Base-by-base conservation (phyloP, 148 eudicot genomes). In the Heliosperma pusillum region DNA sequence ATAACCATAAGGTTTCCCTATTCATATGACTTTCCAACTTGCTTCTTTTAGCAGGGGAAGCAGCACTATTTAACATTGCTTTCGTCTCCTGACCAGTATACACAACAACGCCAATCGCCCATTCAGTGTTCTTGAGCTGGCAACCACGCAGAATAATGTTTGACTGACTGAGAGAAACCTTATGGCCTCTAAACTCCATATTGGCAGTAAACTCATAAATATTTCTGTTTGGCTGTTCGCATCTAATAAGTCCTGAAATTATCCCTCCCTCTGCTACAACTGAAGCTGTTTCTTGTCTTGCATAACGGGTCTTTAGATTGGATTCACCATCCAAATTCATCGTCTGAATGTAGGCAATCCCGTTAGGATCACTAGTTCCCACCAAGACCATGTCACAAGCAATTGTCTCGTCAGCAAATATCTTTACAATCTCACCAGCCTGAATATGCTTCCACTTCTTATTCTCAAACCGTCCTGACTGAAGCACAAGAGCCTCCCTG, bases 271-370 rank as follows among this genome's bases (percentile, higher is more conserved):
- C 89, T 69, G 84, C 83, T 69, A 85, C 82, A 78, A 91, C 82
- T 53, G 75, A 80, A 45, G 86, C 84, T 58, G 97, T 88, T 90
- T 91, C 98, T 81, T 93, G 97, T 81, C 95, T 82, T 29, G 98
- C 98, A 62, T 89, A 93, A 83, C 98, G 90, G 56, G 97, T 93
- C 81, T 93, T 93, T 81, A 93, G 84, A 85, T 93, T 93, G 77
- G 97, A 93, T 78, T 93, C 98, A 56, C 98, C 98, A 85, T 93
- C 98, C 79, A 93, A 82, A 81, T 93, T 93, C 98, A 91, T 93
- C 30, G 97, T 93, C 79, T 91, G 98, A 72, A 93, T 91, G 75
- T 91, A 93, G 64, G 98, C 97, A 78, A 93, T 87, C 47, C 97
- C 98, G 79, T 87, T 91, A 62, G 90, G 88, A 85, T 93, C 91